These are phyloP conservation scores for Auriscalpium orientale DNA, from an alignment of 768 basidiomycete species.

Conservation along the genomic window DNA sequence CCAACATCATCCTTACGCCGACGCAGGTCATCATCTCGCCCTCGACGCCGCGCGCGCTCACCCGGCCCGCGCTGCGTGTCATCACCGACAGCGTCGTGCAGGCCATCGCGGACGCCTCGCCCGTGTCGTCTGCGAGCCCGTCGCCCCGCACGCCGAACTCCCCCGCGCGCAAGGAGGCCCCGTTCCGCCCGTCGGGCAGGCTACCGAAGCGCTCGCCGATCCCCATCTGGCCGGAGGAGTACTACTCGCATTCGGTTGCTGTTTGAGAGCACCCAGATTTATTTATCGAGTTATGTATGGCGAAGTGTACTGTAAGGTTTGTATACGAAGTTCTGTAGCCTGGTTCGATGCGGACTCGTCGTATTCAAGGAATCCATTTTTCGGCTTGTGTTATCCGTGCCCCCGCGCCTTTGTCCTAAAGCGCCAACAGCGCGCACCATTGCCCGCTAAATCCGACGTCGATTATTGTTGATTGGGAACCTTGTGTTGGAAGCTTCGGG, in stretches of 20 bases:
- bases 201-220: constrained; percentile 7
- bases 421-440: neutral
- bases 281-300: neutral
- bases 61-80: constrained; percentile 8
- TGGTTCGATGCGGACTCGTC: neutral
- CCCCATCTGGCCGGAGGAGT: constrained; percentile 4
- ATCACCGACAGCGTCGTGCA: constrained; percentile 3
- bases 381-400: neutral
- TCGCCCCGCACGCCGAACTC: neutral
- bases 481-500: too few species aligned
- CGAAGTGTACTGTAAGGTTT: neutral
- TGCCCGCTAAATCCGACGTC: neutral
- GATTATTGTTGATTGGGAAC: neutral
- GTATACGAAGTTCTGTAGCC: neutral
- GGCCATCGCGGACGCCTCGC: neutral
- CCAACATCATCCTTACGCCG: neutral
- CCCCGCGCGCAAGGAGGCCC: neutral
- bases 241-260: constrained; percentile 8
- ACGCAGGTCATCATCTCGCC: neutral
- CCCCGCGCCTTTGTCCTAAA: neutral
- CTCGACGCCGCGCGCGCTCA: neutral
- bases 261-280: neutral
- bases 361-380: neutral
- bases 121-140: neutral
- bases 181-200: constrained; percentile 4